A percentile compares a stretch with the other conserved stretches of the same genome.
These are phyloP conservation scores for Trypanosoma cruzi DNA, from an alignment of 208 protist genomes.

Conservation along the genomic window DNA sequence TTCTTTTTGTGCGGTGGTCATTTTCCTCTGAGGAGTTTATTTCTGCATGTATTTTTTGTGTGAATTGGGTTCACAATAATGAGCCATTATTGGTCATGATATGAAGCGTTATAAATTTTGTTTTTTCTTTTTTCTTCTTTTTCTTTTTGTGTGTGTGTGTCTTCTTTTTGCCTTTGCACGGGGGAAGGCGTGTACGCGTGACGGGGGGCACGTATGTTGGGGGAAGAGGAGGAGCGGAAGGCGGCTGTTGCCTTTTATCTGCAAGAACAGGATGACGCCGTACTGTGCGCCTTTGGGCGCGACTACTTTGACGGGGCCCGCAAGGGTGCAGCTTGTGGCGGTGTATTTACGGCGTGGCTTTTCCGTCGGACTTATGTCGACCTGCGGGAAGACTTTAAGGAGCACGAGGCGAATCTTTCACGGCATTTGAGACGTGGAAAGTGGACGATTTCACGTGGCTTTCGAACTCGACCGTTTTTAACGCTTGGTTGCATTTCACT, in stretches of 20 bases:
- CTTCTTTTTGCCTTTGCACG: not conserved
- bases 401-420: constrained; percentile 43
- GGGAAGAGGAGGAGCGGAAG: not conserved
- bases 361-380: constrained; percentile 41
- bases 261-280: constrained; percentile 62
- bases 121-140: constrained; percentile 1
- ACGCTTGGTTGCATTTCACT: constrained; percentile 72
- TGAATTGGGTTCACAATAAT: not conserved
- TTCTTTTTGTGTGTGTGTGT: too few species aligned
- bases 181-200: not conserved
- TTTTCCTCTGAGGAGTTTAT: too few species aligned
- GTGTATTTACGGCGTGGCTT: constrained; percentile 38
- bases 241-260: constrained; percentile 29
- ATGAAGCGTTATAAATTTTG: not conserved
- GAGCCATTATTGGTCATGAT: too few species aligned
- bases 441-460: constrained; percentile 49
- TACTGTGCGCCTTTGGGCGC: constrained; percentile 77
- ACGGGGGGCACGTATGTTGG: not conserved
- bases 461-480: constrained; percentile 75
- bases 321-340: constrained; percentile 47
- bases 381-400: constrained; percentile 58
- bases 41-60: not conserved
- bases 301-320: constrained; percentile 79
- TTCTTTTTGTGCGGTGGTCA: too few species aligned
- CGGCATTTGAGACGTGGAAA: constrained; percentile 10